Base-by-base conservation (phyloP, 768 basidiomycete genomes). In the Mrakia gelida region DNA sequence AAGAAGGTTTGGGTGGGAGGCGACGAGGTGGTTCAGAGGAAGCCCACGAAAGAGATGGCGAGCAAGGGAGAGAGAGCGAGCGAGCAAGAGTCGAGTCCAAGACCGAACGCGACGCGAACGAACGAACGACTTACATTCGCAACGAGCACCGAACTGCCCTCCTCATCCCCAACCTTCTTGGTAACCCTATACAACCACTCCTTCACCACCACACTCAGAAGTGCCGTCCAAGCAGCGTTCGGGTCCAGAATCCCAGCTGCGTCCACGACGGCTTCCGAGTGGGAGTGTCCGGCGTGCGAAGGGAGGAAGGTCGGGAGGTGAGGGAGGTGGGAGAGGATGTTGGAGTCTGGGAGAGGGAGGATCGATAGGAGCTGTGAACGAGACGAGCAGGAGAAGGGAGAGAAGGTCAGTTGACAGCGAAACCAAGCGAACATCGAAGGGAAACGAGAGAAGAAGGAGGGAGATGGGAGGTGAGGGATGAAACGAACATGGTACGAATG, bases 211-310 rank as follows among this genome's bases (percentile, higher is more conserved):
- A 98, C 89, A 80, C 92, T 90, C 30, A 90, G 81, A 11, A 90
- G 89, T 11, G 97, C 97, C 81, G 98, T 95, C 95, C 95, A 98
- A 41, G 95, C 94, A 28, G 97, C 97, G 82, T 98, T 95, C 61
- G 93, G 92, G 83, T 97, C 94, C 8, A 97, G 86, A 8, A 86
- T 76, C 3, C 81, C 84, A 56, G 86, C 77, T 34, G 61, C 38
- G 0, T 86, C 85, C 78, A 90, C 89, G 3, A 86, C 85, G 81
- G 90, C 90, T 13, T 81, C 80, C 81, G 86, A 80, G 80, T 85
- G 84, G 0, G 80, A 76, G 62, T 82, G 81, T 26, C 75, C 76
- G 5, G 79, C 80, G 34, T 83, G 52, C 16, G 84, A 81, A 28
- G 94, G 84, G n/a, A 91, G 83, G 56, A 90, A 88, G 80, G 91